phyloP scores from a whole-genome alignment of 2,329 filamentous ascomycete species.

The Xylariaceae sp. region DNA sequence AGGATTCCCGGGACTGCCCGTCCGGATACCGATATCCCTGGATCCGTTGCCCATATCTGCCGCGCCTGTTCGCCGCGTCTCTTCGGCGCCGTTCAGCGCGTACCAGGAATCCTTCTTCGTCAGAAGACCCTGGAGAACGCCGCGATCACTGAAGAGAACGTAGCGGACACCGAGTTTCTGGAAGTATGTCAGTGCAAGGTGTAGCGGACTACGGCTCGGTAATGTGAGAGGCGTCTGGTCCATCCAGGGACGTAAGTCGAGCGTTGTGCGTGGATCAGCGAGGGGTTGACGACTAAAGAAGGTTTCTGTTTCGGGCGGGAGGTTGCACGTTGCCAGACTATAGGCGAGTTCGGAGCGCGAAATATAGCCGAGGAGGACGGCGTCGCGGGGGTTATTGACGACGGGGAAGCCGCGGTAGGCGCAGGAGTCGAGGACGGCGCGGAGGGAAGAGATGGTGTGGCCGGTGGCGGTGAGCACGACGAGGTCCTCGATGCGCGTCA shows the following conservation, averaged over 20 bases:
- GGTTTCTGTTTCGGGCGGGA: constrained; percentile 68
- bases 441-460: constrained; percentile 76
- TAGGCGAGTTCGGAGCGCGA: constrained; percentile 84
- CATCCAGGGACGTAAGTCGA: constrained; percentile 96
- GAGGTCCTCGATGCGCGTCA: constrained; percentile 89
- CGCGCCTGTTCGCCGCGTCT: constrained; percentile 41
- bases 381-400: constrained; percentile 69
- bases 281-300: constrained; percentile 82
- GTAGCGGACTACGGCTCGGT: constrained; percentile 67
- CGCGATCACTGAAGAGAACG: constrained; percentile 78
- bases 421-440: constrained; percentile 64
- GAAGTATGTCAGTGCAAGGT: constrained; percentile 88
- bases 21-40: constrained; percentile 12
- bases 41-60: constrained; percentile 31
- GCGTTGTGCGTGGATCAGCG: constrained; percentile 67
- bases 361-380: constrained; percentile 85
- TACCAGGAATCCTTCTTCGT: constrained; percentile 99
- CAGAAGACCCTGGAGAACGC: constrained; percentile 74
- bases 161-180: constrained; percentile 90
- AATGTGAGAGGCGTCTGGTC: constrained; percentile 95
- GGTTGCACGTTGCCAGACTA: constrained; percentile 61
- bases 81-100: constrained; percentile 73
- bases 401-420: constrained; percentile 89
- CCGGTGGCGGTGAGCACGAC: constrained; percentile 81
- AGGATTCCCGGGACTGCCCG: constrained; percentile 7